These are phyloP conservation scores for Tricholoma terreum DNA, from an alignment of 768 basidiomycete genomes.

Conservation along the genomic window DNA sequence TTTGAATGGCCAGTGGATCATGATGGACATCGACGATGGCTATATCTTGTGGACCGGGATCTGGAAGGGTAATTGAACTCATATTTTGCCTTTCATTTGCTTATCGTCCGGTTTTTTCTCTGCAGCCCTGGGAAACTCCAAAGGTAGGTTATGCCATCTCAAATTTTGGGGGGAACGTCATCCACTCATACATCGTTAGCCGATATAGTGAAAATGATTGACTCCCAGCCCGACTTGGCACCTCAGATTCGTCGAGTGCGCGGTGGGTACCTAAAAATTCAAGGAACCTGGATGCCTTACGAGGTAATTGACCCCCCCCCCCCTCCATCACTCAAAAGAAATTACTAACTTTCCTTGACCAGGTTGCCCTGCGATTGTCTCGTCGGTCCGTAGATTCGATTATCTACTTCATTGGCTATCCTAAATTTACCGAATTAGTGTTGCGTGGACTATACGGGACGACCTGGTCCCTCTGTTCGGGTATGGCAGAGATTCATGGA, in stretches of 20 bases:
- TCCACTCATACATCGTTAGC: slow-evolving; percentile 42
- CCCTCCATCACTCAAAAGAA: background rate
- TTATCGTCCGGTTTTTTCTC: slow-evolving; percentile 11
- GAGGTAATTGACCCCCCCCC: slow-evolving; percentile 47
- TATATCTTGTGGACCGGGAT: slow-evolving; percentile 93
- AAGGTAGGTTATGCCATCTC: slow-evolving; percentile 48
- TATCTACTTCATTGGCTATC: slow-evolving; percentile 9
- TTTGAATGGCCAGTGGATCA: slow-evolving; percentile 87
- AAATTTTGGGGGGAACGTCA: background rate
- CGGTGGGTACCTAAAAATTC: slow-evolving; percentile 87
- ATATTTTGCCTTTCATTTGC: background rate
- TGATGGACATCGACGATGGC: slow-evolving; percentile 94
- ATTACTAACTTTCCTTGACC: slow-evolving; percentile 4
- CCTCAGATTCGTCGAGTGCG: slow-evolving; percentile 79
- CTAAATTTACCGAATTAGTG: slow-evolving; percentile 42
- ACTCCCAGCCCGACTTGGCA: slow-evolving; percentile 86
- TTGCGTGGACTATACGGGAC: slow-evolving; percentile 85
- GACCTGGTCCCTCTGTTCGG: slow-evolving; percentile 88
- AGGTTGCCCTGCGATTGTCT: slow-evolving; percentile 79
- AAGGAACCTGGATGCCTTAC: slow-evolving; percentile 94
- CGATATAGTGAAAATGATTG: slow-evolving; percentile 91
- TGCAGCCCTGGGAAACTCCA: slow-evolving; percentile 82
- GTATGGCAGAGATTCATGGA: slow-evolving; percentile 35
- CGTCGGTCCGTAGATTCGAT: slow-evolving; percentile 56
- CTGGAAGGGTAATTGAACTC: slow-evolving; percentile 70